These are phyloP conservation scores for Hericium rajendrae DNA, from an alignment of 768 basidiomycete genomes.

Conservation along the genomic window DNA sequence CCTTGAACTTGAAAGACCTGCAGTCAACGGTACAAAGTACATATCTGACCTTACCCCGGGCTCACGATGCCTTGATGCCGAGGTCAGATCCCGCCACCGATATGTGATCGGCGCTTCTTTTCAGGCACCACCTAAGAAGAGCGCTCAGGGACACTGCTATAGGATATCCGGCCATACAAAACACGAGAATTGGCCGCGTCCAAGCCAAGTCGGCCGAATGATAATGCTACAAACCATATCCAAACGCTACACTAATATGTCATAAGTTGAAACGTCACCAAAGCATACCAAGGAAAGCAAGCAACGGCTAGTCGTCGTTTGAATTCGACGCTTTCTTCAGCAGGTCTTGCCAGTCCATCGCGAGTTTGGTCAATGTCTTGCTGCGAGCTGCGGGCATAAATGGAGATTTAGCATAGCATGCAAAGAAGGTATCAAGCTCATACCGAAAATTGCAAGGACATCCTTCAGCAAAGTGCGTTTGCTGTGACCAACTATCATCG, in stretches of 20 bases:
- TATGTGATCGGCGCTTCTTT: too few species aligned
- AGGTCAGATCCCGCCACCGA: too few species aligned
- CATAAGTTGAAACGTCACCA: neutral
- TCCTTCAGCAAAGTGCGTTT: conserved; percentile 83
- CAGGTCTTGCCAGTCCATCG: conserved; percentile 74
- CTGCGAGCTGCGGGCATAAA: conserved; percentile 43
- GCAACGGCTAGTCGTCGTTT: conserved; percentile 1
- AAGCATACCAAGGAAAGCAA: neutral
- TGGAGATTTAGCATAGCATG: neutral
- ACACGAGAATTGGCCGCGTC: neutral
- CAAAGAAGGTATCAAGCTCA: conserved; percentile 17
- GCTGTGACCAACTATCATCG: conserved; percentile 56
- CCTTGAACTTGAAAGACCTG: too few species aligned
- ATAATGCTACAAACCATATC: neutral
- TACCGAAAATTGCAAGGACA: conserved; percentile 71
- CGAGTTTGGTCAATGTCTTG: conserved; percentile 66
- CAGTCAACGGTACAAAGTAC: too few species aligned
- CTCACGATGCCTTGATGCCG: too few species aligned
- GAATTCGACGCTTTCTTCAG: conserved; percentile 44
- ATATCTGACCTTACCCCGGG: too few species aligned
- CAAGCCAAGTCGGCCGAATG: neutral
- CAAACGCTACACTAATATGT: neutral
- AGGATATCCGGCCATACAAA: neutral
- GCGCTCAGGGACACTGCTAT: too few species aligned
- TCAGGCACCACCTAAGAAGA: too few species aligned